Evolutionary conservation across 164 flowering plant species (phyloP), one percentile per base, ranked within the genome.

Genomic region (Liquidambar formosana): DNA sequence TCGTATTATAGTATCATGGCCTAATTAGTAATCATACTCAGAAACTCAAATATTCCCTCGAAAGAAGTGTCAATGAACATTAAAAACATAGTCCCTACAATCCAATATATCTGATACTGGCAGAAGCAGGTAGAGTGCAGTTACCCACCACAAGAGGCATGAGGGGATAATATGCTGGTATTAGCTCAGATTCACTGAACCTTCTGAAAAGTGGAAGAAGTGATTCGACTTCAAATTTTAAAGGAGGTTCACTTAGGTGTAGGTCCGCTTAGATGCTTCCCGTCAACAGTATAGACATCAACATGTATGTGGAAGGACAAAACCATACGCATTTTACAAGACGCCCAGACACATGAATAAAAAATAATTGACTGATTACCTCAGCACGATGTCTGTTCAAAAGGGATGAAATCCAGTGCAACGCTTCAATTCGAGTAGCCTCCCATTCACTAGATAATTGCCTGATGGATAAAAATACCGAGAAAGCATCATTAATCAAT

Each of bases 321-420:
- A 33, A 33, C 4, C 41, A 33, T 33, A 33, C 6, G 41, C 41
- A 33, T 33, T 2, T 33, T 33, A 33, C 41, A 2, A 33, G 41
- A 33, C 6, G n/a, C n/a, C n/a, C n/a, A 33, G 41, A 33, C 41
- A 33, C 41, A 33, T 41, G 14, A 19, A 25, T 44, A 21, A 21
- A 33, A 66, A 23, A 16, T 61, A 46, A 66, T 48, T 4, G 1
- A 19, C 33, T 15, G 38, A 59, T 74, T 77, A 96, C 99, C 98
- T 92, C 92, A 66, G 76, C 49, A 23, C 99, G 90, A 76, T 92
- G 86, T 69, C 92, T 79, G 54, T 82, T 83, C 72, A 96, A 69
- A 61, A 96, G 97, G 51, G 90, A 77, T 68, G 88, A 81, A 73
- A 96, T 93, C 99, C 99, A 96, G 54, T 87, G 88, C 79, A 96